Conservation (phyloP, 2,329 filamentous ascomycete genomes). For the Penicillium vulpinum region DNA sequence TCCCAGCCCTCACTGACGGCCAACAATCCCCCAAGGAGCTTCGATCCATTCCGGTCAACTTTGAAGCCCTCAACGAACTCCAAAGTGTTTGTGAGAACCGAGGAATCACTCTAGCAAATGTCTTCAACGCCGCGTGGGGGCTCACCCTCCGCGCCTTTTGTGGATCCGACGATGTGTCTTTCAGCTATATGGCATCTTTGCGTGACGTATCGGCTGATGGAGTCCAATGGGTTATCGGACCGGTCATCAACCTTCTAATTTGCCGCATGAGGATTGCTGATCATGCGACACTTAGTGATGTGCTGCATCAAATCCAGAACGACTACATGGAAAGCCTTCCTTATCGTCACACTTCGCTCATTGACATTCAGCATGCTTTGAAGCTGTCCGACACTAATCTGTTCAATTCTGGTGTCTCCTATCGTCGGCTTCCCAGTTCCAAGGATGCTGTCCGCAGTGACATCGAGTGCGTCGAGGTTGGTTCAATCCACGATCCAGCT, state of each 20-base stretch:
- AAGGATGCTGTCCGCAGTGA: conserved; percentile 24
- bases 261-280: conserved; percentile 44
- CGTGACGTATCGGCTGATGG: conserved; percentile 44
- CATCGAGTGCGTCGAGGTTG: conserved; percentile 42
- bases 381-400: conserved; percentile 40
- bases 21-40: conserved; percentile 25
- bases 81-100: conserved; percentile 43
- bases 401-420: conserved; percentile 53
- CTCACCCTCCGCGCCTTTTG: conserved; percentile 61
- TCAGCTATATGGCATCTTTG: conserved; percentile 48
- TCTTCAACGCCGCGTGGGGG: conserved; percentile 72
- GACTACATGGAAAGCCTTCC: conserved; percentile 50
- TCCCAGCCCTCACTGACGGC: conserved; percentile 39
- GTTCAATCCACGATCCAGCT: conserved; percentile 49
- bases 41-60: conserved; percentile 33
- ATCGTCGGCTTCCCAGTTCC: conserved; percentile 42
- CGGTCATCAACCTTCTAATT: conserved; percentile 49
- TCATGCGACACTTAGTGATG: conserved; percentile 35
- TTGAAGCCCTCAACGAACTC: conserved; percentile 31
- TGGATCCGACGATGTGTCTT: conserved; percentile 68
- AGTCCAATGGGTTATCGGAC: conserved; percentile 48
- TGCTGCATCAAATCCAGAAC: conserved; percentile 46
- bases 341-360: conserved; percentile 46
- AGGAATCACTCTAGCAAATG: conserved; percentile 52
- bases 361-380: conserved; percentile 50